Evolutionary conservation across 2,329 filamentous ascomycete genomes (phyloP), one percentile per base, ranked within the genome.

Genomic region (Colletotrichum caudatum): DNA sequence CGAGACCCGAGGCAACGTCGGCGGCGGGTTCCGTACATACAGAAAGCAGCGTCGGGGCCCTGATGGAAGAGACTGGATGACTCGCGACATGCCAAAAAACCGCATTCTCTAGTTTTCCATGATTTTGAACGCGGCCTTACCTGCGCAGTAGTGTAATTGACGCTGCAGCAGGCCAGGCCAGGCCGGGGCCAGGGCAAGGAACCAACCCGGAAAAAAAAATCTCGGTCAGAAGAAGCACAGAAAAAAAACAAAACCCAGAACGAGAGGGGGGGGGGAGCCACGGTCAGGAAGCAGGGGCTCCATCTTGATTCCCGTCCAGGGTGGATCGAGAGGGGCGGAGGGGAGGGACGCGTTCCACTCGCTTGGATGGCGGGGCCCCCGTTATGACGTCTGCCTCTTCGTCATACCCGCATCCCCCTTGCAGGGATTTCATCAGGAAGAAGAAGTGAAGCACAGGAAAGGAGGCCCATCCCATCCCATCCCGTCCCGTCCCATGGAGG

Each of bases 281-380:
- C 39, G 35, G 35, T 1, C 35, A 37, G 41, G 14, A n/a, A 62
- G 33, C 46, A 62, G 60, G 60, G 60, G 41, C 59, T 20, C n/a
- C n/a, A n/a, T 33, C 33, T 37, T 44, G 59, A 29, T 50, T 48
- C 44, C 44, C 33, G 20, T 6, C 12, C 12, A 11, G 4, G 46
- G 20, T 29, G 29, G 29, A 29, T 29, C 29, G 29, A 29, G 29
- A 29, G 29, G 29, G 29, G 29, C n/a, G n/a, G n/a, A n/a, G n/a
- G n/a, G n/a, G n/a, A n/a, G n/a, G n/a, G n/a, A n/a, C n/a, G n/a
- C 41, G 57, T 64, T 51, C 65, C 69, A 69, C 48, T 71, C 53
- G 54, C 54, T 69, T 64, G 69, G 64, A 63, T 69, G 59, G 69
- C 57, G 69, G 65, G 65, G 23, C 65, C 65, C 64, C 69, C 59